Conservation (phyloP, 2,329 filamentous ascomycete genomes). For the Exophiala viscosa region DNA sequence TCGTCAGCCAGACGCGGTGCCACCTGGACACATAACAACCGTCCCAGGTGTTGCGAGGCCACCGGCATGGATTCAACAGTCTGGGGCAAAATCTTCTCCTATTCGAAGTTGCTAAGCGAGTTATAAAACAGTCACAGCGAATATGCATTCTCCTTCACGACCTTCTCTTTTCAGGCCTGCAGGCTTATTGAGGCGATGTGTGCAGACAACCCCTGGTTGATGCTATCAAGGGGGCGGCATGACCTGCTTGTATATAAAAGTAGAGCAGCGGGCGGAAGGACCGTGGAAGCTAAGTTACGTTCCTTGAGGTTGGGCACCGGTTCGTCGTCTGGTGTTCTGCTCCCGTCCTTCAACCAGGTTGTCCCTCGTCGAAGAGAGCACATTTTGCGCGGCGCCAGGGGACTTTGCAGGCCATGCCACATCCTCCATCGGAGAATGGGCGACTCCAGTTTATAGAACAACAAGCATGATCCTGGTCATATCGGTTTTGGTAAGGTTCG, state of each 20-base stretch:
- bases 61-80: slow-evolving; percentile 1
- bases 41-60: slow-evolving; percentile 1
- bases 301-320: neutral
- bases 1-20: slow-evolving; percentile 16
- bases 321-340: neutral
- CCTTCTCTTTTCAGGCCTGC: no score
- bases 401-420: slow-evolving; percentile 1
- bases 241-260: no score
- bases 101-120: neutral
- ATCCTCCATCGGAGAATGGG: slow-evolving; percentile 3
- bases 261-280: no score
- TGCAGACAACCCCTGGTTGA: no score
- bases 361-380: neutral
- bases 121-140: no score
- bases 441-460: slow-evolving; percentile 4
- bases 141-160: no score
- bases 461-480: slow-evolving; percentile 13
- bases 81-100: slow-evolving; percentile 6
- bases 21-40: neutral
- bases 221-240: no score
- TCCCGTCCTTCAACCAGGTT: neutral
- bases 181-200: no score
- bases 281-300: neutral
- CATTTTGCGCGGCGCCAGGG: neutral
- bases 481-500: slow-evolving; percentile 4